Evolutionary conservation across 1,139 yeast genomes (phyloP), one percentile per base, ranked within the genome.

Genomic region (Geotrichum europaeum): DNA sequence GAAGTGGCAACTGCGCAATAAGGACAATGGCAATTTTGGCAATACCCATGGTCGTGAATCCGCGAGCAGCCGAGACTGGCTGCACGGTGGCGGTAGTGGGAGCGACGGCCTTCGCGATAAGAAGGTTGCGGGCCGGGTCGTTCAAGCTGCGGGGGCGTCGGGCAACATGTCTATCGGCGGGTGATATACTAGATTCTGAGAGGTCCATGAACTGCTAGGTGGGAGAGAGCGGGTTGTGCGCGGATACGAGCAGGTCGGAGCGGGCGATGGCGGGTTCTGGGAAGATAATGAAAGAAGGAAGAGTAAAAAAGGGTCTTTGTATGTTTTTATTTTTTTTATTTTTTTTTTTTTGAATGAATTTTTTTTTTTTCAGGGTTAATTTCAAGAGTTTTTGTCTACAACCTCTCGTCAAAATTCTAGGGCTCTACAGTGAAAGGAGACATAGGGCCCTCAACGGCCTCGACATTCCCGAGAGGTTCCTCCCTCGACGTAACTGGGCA

Each of bases 1-100:
- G 52, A 15, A 59, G 51, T 13, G 61, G 61, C 9, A 59, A 50
- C 22, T 59, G 61, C 9, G 61, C 56, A 52, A 59, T 59, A 4
- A 59, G 54, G 15, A 59, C 47, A 13, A 59, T 22, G 12, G 59
- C 59, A 6, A 59, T 34, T 49, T 59, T 59, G 10, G 59, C 49
- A 25, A 59, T 20, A 15, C 47, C 10, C 51, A 25, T 15, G 3
- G 51, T 49, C 9, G 28, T 30, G 20, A 40, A 22, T 40, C 47
- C 20, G 22, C 47, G 47, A 40, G 20, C 22, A n/a, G 20, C 5
- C 20, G 47, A 7, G 3, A 15, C 47, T 3, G 47, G 47, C 47
- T 40, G 47, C 18, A 9, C 18, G 13, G 47, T 18, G 5, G 18
- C 4, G 47, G 45, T n/a, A 6, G 53, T 18, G 50, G 18, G 9